These are phyloP conservation scores for Solanum arcanum DNA, from an alignment of 257 asterid genomes.

Conservation along the genomic window DNA sequence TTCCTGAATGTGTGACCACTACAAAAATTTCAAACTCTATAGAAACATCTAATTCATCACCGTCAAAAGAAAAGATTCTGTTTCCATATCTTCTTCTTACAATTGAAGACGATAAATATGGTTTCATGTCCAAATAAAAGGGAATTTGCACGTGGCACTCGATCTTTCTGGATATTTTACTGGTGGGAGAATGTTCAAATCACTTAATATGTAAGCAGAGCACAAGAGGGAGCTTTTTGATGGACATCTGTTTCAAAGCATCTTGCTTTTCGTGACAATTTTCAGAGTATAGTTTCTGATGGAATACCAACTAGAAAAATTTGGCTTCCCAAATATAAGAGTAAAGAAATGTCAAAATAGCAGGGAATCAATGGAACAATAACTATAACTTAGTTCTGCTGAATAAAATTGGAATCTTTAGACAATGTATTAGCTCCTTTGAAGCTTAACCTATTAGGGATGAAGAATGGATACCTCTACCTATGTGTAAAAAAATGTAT, in stretches of 20 bases:
- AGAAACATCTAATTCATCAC: slow-evolving; percentile 36
- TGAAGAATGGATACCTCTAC: no score
- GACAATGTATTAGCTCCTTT: no score
- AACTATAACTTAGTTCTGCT: no score
- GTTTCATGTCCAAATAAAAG: slow-evolving; percentile 63
- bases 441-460: no score
- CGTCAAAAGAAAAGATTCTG: slow-evolving; percentile 43
- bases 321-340: no score
- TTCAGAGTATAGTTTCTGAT: slow-evolving; percentile 81
- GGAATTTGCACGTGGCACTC: slow-evolving; percentile 77
- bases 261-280: slow-evolving; percentile 69
- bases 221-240: slow-evolving; percentile 72
- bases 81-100: slow-evolving; percentile 65
- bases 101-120: slow-evolving; percentile 71
- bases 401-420: no score
- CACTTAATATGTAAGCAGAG: slow-evolving; percentile 78
- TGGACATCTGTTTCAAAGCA: slow-evolving; percentile 80
- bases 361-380: no score
- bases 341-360: no score
- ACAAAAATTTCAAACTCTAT: slow-evolving; percentile 78
- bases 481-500: no score
- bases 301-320: slow-evolving; percentile 36
- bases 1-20: slow-evolving; percentile 71
- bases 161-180: slow-evolving; percentile 64
- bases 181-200: slow-evolving; percentile 61